phyloP scores from a whole-genome alignment of 202 grass and related monocot genomes.

The Bolboschoenoplectus hybrid region DNA sequence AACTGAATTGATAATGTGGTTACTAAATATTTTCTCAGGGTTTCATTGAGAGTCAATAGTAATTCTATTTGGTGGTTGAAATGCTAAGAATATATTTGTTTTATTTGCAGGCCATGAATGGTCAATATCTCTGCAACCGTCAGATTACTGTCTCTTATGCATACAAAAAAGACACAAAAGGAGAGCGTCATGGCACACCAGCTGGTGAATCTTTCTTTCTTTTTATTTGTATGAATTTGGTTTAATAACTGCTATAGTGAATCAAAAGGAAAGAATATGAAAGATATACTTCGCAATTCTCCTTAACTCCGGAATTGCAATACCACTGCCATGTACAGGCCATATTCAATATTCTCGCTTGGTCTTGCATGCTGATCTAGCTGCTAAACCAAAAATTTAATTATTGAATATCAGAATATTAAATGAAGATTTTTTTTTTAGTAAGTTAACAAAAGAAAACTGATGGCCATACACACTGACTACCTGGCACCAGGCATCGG shows the following conservation, averaged over 20 bases:
- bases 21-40: conserved; percentile 8
- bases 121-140: conserved; percentile 88
- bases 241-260: background rate
- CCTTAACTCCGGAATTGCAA: background rate
- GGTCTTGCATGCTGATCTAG: background rate
- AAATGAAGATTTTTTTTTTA: background rate
- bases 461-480: background rate
- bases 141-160: conserved; percentile 97
- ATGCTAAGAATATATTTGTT: conserved; percentile 15
- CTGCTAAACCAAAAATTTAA: background rate
- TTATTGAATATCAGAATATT: conserved; percentile 1
- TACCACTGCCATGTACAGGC: background rate
- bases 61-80: conserved; percentile 38
- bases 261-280: background rate
- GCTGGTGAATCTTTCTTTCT: conserved; percentile 52
- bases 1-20: background rate
- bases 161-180: conserved; percentile 96
- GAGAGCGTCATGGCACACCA: conserved; percentile 86
- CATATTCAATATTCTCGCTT: background rate
- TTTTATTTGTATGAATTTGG: background rate
- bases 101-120: conserved; percentile 84
- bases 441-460: background rate
- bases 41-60: conserved; percentile 24
- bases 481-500: background rate
- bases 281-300: background rate